A percentile compares a stretch with the other conserved stretches of the same genome.
Evolutionary conservation across 2,329 filamentous ascomycete genomes (phyloP).

Genomic region (Penicillium griseofulvum): DNA sequence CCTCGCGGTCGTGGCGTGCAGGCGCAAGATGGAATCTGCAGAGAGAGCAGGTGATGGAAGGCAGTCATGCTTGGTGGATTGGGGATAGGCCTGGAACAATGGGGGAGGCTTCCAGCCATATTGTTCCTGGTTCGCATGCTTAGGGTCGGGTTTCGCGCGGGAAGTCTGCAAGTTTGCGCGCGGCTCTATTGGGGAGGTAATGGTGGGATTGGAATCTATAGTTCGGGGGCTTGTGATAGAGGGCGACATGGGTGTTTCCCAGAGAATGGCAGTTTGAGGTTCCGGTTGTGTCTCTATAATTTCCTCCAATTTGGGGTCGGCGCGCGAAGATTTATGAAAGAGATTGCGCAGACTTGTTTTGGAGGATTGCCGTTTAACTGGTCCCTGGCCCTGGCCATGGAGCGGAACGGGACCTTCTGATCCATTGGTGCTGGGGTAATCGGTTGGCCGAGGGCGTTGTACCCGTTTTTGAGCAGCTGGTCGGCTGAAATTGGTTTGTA

Average conservation of each 20-base stretch:
- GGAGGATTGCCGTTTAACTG: constrained; percentile 36
- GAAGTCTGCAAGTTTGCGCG: constrained; percentile 22
- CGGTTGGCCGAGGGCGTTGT: constrained; percentile 34
- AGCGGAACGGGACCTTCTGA: constrained; percentile 33
- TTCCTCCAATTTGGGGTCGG: constrained; percentile 31
- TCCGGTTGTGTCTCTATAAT: constrained; percentile 32
- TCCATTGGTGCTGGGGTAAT: constrained; percentile 29
- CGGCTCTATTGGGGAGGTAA: constrained; percentile 25
- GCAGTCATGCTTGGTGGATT: constrained; percentile 72
- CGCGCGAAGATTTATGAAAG: constrained; percentile 37
- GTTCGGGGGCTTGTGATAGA: constrained; percentile 28
- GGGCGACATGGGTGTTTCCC: constrained; percentile 27
- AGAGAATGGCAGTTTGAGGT: constrained; percentile 15
- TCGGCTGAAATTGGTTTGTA: constrained; percentile 40
- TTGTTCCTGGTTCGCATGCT: constrained; percentile 25
- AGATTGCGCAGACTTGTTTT: constrained; percentile 38
- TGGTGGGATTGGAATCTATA: constrained; percentile 23
- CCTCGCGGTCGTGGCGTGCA: constrained; percentile 39
- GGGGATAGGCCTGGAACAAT: constrained; percentile 82
- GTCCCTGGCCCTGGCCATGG: constrained; percentile 29
- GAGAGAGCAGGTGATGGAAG: constrained; percentile 66
- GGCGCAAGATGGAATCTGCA: constrained; percentile 66
- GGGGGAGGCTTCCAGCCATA: constrained; percentile 66
- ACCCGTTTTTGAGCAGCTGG: constrained; percentile 23
- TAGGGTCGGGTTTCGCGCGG: constrained; percentile 26